phyloP scores from a whole-genome alignment of 225 moss, liverwort and hornwort genomes.

The Polytrichum commune region DNA sequence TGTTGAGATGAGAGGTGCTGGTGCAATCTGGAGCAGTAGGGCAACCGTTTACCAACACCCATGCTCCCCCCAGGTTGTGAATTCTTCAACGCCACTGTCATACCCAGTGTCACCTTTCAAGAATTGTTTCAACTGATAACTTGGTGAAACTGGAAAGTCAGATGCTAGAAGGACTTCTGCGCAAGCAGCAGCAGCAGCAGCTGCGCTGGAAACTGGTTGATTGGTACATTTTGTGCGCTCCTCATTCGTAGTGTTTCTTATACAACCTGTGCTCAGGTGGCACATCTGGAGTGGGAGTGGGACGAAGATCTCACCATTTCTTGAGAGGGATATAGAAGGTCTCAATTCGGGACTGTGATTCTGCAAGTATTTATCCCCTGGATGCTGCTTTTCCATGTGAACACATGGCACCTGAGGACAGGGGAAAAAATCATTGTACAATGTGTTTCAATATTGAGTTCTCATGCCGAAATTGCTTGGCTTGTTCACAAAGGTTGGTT shows the following conservation, averaged over 20 bases:
- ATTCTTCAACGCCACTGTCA: conserved; percentile 2
- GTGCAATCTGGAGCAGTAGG: not conserved
- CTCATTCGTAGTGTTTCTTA: conserved; percentile 10
- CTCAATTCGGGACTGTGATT: conserved; percentile 9
- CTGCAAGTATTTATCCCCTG: conserved; percentile 15
- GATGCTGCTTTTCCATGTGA: conserved; percentile 18
- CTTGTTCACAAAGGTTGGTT: conserved; percentile 1
- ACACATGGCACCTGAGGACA: conserved; percentile 13
- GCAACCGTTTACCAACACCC: too few species aligned
- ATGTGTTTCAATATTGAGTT: conserved; percentile 25
- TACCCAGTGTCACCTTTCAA: conserved; percentile 10
- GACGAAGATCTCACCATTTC: not conserved
- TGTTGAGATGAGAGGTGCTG: conserved; percentile 12
- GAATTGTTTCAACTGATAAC: conserved; percentile 14
- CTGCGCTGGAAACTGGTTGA: not conserved
- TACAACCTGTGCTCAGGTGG: not conserved
- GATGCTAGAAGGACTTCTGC: conserved; percentile 5
- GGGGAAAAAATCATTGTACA: conserved; percentile 32
- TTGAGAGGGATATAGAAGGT: conserved; percentile 12
- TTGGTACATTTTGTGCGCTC: conserved; percentile 9
- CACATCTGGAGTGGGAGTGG: not conserved
- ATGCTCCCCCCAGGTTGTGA: not conserved
- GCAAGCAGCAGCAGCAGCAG: not conserved
- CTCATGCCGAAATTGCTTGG: conserved; percentile 5
- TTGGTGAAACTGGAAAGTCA: conserved; percentile 1